Evolutionary conservation across 495 filamentous ascomycete genomes (phyloP).

Genomic region (Neurospora sp.): DNA sequence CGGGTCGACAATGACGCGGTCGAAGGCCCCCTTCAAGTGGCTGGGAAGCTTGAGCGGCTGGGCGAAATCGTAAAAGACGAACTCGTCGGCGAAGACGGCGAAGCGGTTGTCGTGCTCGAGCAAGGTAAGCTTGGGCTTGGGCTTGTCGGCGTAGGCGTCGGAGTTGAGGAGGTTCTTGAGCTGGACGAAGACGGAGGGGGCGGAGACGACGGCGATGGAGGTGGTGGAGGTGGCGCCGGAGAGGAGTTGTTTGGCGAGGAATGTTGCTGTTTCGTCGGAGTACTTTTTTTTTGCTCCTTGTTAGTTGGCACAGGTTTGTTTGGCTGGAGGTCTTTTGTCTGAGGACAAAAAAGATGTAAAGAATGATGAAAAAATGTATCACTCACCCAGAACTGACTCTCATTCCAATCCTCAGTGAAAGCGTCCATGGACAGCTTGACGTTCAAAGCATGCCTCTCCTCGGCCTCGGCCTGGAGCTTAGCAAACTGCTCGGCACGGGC

Average conservation of each 20-base stretch:
- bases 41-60: slow-evolving; percentile 51
- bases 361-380: background rate
- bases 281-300: slow-evolving; percentile 41
- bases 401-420: slow-evolving; percentile 74
- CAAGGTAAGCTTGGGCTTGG: slow-evolving; percentile 46
- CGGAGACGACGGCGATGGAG: slow-evolving; percentile 56
- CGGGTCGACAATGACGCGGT: slow-evolving; percentile 63
- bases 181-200: slow-evolving; percentile 66
- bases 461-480: slow-evolving; percentile 41
- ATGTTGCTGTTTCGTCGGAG: slow-evolving; percentile 53
- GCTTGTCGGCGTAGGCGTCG: slow-evolving; percentile 16
- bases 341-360: background rate
- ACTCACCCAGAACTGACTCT: slow-evolving; percentile 67
- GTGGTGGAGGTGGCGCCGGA: slow-evolving; percentile 41
- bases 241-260: slow-evolving; percentile 52
- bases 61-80: slow-evolving; percentile 61
- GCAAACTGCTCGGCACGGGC: slow-evolving; percentile 51
- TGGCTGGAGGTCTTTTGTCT: background rate
- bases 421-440: slow-evolving; percentile 52
- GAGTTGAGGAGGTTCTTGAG: slow-evolving; percentile 52
- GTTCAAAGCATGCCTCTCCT: slow-evolving; percentile 23
- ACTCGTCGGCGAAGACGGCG: slow-evolving; percentile 52
- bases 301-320: background rate
- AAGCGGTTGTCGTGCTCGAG: slow-evolving; percentile 67
- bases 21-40: slow-evolving; percentile 50